Evolutionary conservation across 495 filamentous ascomycete genomes (phyloP), one percentile per base, ranked within the genome.

Genomic region (Paragyromitra xinjiangensis): DNA sequence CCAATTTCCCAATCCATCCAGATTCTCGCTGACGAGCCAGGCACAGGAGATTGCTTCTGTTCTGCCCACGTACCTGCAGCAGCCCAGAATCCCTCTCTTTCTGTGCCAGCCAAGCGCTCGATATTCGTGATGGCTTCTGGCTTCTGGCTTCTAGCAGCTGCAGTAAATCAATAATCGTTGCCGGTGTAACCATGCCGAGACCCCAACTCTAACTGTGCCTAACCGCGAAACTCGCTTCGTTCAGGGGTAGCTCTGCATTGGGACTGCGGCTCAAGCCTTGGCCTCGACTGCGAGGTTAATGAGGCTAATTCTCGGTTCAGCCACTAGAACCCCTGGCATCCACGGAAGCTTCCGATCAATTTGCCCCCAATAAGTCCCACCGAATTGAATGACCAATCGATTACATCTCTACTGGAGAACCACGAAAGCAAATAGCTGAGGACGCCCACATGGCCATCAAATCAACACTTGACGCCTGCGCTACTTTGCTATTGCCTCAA

Each of bases 1-100:
- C 71, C 26, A 73, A 73, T 73, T 73, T 73, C 71, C 71, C 63
- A 67, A 73, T 73, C 63, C 71, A 73, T 59, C 63, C 63, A 63
- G 44, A 40, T 11, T 51, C 19, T 51, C 55, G 26, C 24, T 1
- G 58, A 62, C 58, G 61, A 22, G 24, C 55, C 22, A 39, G 29
- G 29, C 29, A 14, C 44, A 37, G 74, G 74, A 77, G 53, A 77
- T 77, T 77, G 19, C 59, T 34, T 1, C 29, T 58, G 55, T 70
- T 61, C 69, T 39, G 63, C 51, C 48, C 26, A 44, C 59, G 53
- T 24, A 53, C 62, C 55, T 58, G 69, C 62, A 58, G 71, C n/a
- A 50, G 26, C 51, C 51, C 19, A 56, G 50, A 39, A 45, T 50
- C 44, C 22, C 22, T 22, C n/a, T 12, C 3, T 16, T 42, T 14